phyloP scores from a whole-genome alignment of 345 rosid species.

The Sapria himalayana region DNA sequence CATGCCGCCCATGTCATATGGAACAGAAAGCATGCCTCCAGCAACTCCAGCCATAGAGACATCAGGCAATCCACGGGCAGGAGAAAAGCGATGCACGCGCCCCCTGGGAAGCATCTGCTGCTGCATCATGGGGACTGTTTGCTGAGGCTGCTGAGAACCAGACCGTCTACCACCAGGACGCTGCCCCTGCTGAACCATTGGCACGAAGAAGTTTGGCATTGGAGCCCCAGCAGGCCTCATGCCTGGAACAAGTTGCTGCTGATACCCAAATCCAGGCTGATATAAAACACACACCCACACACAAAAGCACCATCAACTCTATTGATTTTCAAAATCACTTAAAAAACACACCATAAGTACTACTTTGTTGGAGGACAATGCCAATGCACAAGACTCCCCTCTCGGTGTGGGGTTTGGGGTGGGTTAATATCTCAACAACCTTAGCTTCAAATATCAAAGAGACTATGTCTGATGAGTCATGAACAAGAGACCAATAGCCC shows the following conservation, averaged over 20 bases:
- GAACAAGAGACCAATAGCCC: no score
- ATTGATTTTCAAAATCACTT: no score
- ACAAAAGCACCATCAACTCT: no score
- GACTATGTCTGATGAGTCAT: no score
- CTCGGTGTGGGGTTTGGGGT: no score
- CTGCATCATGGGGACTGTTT: slow-evolving; percentile 59
- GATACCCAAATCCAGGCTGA: slow-evolving; percentile 83
- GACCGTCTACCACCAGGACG: slow-evolving; percentile 62
- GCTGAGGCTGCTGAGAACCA: slow-evolving; percentile 63
- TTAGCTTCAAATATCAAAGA: no score
- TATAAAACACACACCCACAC: slow-evolving; percentile 2
- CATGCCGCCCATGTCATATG: slow-evolving; percentile 47
- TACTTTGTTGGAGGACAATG: neutral
- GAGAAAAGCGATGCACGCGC: slow-evolving; percentile 47
- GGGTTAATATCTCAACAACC: no score
- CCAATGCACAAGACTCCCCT: neutral
- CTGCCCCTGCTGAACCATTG: slow-evolving; percentile 83
- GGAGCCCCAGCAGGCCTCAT: slow-evolving; percentile 73
- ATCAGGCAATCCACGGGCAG: slow-evolving; percentile 68
- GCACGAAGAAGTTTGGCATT: slow-evolving; percentile 62
- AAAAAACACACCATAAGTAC: neutral
- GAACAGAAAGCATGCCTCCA: slow-evolving; percentile 61
- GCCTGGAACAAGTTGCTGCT: slow-evolving; percentile 85
- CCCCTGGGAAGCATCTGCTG: slow-evolving; percentile 90
- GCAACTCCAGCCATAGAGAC: slow-evolving; percentile 35